phyloP scores from a whole-genome alignment of 108 stramenopile genomes.

The Chaetoceros tenuissimus region DNA sequence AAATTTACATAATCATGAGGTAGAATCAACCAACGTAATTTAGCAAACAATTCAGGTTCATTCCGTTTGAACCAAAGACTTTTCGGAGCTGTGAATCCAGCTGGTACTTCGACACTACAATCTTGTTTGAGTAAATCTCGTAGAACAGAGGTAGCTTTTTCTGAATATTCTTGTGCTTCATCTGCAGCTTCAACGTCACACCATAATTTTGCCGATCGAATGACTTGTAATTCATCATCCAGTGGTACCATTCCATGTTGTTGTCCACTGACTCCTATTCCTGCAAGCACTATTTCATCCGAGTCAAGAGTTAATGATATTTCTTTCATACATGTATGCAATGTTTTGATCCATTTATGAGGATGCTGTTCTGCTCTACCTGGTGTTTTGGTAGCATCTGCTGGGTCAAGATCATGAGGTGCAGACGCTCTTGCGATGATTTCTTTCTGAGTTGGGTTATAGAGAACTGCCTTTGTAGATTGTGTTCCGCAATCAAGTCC shows the following conservation, averaged over 20 bases:
- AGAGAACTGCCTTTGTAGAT: background rate
- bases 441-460: background rate
- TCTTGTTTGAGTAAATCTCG: background rate
- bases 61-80: slow-evolving; percentile 18
- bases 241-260: slow-evolving; percentile 20
- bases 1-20: slow-evolving; percentile 17
- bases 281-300: background rate
- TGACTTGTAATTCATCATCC: background rate
- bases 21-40: slow-evolving; percentile 6
- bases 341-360: slow-evolving; percentile 5
- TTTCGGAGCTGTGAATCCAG: slow-evolving; percentile 13
- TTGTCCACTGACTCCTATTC: slow-evolving; percentile 16
- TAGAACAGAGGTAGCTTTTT: background rate
- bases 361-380: slow-evolving; percentile 24
- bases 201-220: slow-evolving; percentile 16
- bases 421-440: background rate
- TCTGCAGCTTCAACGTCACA: slow-evolving; percentile 18
- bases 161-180: slow-evolving; percentile 5
- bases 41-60: slow-evolving; percentile 12
- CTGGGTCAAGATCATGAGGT: background rate
- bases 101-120: background rate
- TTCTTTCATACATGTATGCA: slow-evolving; percentile 6
- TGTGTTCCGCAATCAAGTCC: background rate
- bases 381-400: background rate
- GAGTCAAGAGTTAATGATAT: background rate